Conservation (phyloP, 1,284 basidiomycete genomes). For the Sanghuangporus baumii region DNA sequence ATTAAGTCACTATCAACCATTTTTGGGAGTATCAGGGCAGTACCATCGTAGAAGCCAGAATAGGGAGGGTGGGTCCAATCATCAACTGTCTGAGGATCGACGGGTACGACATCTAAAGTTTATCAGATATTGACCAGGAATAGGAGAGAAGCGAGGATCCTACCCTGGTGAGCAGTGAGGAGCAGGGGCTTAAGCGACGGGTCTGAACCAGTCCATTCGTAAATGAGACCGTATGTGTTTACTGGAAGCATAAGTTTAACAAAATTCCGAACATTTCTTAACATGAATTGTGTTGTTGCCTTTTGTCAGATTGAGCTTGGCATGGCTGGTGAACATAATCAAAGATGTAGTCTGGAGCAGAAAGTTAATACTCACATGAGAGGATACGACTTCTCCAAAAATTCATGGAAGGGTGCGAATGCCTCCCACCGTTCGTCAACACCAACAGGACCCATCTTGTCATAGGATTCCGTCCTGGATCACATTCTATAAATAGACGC, state of each 20-base stretch:
- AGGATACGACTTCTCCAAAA: constrained; percentile 19
- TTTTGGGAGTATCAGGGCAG: not conserved
- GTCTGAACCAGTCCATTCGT: constrained; percentile 42
- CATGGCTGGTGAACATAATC: constrained; percentile 25
- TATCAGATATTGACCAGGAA: not conserved
- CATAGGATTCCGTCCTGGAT: constrained; percentile 16
- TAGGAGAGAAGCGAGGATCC: not conserved
- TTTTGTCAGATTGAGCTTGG: constrained; percentile 31
- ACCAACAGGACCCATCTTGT: constrained; percentile 21
- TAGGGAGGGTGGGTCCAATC: constrained; percentile 39
- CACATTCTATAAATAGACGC: not conserved
- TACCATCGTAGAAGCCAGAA: constrained; percentile 36
- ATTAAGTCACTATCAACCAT: not conserved
- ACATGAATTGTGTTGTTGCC: not conserved
- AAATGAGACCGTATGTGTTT: constrained; percentile 44
- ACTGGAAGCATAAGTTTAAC: constrained; percentile 23
- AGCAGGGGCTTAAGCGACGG: constrained; percentile 40
- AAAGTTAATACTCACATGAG: constrained; percentile 16
- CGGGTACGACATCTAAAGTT: constrained; percentile 36
- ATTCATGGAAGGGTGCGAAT: constrained; percentile 22
- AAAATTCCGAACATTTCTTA: no score
- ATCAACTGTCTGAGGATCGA: constrained; percentile 32
- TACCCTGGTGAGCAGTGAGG: constrained; percentile 43
- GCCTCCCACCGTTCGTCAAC: constrained; percentile 22
- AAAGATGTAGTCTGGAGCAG: not conserved